These are phyloP conservation scores for Cordyceps fumosorosea DNA, from an alignment of 2,329 filamentous ascomycete genomes.

Conservation along the genomic window DNA sequence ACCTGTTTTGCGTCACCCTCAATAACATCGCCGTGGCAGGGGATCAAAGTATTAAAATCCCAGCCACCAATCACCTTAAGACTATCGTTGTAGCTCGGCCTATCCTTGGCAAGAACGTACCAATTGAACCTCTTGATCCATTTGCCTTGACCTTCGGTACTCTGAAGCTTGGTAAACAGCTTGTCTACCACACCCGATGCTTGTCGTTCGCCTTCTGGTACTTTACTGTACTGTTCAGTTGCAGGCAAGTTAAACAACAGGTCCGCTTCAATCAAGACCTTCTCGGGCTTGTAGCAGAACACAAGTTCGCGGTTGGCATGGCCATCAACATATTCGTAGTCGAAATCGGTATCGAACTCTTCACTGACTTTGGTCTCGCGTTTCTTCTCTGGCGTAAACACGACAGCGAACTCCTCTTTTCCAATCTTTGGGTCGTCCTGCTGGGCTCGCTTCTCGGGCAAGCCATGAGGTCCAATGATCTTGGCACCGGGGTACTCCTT, in stretches of 20 bases:
- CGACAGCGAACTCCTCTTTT: constrained; percentile 53
- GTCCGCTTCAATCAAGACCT: constrained; percentile 81
- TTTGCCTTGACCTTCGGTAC: constrained; percentile 56
- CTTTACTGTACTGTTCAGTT: constrained; percentile 76
- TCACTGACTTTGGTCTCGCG: constrained; percentile 50
- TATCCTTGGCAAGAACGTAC: constrained; percentile 63
- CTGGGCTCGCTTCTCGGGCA: constrained; percentile 72
- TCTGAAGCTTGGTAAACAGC: constrained; percentile 49
- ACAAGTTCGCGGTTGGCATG: constrained; percentile 84
- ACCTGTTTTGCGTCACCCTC: constrained; percentile 65
- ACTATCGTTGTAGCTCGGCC: constrained; percentile 63
- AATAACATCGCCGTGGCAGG: constrained; percentile 89
- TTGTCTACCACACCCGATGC: constrained; percentile 32
- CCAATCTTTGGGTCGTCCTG: constrained; percentile 42
- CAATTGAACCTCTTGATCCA: constrained; percentile 78
- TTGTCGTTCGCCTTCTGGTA: constrained; percentile 33
- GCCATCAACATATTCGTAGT: constrained; percentile 73
- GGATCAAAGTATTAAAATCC: constrained; percentile 81
- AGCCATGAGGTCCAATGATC: constrained; percentile 74
- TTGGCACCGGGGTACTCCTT: constrained; percentile 69
- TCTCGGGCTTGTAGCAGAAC: constrained; percentile 73
- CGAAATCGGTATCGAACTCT: constrained; percentile 84
- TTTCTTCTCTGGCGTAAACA: constrained; percentile 57
- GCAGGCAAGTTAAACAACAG: constrained; percentile 87
- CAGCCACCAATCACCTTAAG: constrained; percentile 64